Percentiles rank a stretch among this genome's conserved stretches.
Conservation (phyloP, 345 rosid species). For the Arabidopsis thaliana region TAIR10.1 NC_003075.7:11546001-11546500, state of each 20-base stretch:
- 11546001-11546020: constrained; percentile 32
- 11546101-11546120: constrained; percentile 62
- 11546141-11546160: constrained; percentile 35
- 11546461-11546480: constrained; percentile 23
- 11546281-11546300: constrained; percentile 61
- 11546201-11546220: constrained; percentile 51
- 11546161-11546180: constrained; percentile 57
- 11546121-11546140: constrained; percentile 31
- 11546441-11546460: constrained; percentile 22
- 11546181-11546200: constrained; percentile 37
- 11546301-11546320: constrained; percentile 56
- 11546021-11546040: constrained; percentile 65
- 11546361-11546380: constrained; percentile 28
- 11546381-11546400: background rate
- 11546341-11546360: background rate
- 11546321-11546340: constrained; percentile 46
- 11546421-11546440: background rate
- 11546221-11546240: constrained; percentile 43
- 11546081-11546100: constrained; percentile 44
- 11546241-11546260: constrained; percentile 65
- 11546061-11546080: constrained; percentile 45
- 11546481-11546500: constrained; percentile 19
- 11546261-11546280: constrained; percentile 66
- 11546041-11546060: constrained; percentile 67
- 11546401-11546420: background rate